phyloP scores from a whole-genome alignment of 176 grass and related monocot species.

The Hsuehochloa calcarea region DNA sequence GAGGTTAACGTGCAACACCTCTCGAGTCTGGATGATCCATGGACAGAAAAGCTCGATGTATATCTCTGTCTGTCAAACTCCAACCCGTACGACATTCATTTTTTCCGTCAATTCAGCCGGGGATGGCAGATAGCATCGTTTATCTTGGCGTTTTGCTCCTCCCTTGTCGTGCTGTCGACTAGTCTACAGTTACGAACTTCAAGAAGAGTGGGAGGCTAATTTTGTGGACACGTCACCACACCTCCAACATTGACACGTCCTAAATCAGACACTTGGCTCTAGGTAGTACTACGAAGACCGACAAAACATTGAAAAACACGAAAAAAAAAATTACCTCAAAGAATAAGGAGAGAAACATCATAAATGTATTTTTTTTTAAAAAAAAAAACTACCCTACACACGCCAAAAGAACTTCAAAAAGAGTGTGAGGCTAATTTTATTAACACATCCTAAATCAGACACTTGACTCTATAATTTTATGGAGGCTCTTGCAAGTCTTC shows the following conservation, averaged over 20 bases:
- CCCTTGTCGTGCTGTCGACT: not conserved
- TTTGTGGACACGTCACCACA: not conserved
- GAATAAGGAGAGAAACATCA: not conserved
- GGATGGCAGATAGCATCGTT: not conserved
- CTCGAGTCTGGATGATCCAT: not conserved
- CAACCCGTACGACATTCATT: not conserved
- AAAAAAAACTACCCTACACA: not conserved
- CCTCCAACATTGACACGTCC: not conserved
- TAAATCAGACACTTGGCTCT: not conserved
- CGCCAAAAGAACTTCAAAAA: not conserved
- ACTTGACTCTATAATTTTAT: too few species aligned
- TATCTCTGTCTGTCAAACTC: not conserved
- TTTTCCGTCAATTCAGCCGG: not conserved
- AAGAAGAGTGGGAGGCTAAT: not conserved
- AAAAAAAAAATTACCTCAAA: not conserved
- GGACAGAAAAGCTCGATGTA: constrained; percentile 9
- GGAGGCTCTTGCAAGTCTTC: too few species aligned
- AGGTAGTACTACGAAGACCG: not conserved
- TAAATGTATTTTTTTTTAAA: too few species aligned
- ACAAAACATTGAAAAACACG: not conserved
- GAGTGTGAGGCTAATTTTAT: too few species aligned
- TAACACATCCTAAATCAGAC: too few species aligned
- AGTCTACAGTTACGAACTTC: not conserved
- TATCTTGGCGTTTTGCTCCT: not conserved
- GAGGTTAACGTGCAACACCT: not conserved